Conservation (phyloP, 2,329 filamentous ascomycete genomes). For the Aspergillus caelatus region DNA sequence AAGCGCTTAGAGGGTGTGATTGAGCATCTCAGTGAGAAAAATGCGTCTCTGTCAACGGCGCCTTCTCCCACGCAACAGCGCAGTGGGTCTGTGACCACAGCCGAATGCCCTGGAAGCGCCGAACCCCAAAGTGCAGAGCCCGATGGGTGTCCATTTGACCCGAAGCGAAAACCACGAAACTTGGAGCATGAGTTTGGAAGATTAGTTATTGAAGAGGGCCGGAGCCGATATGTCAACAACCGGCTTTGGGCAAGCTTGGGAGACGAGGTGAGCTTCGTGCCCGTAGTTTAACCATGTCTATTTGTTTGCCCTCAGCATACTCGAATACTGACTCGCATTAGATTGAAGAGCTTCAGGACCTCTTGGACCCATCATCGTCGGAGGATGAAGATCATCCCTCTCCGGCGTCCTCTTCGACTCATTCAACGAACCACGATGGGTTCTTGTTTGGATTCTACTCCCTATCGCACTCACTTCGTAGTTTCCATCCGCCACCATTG, state of each 20-base stretch:
- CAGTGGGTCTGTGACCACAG: background rate
- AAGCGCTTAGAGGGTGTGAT: slow-evolving; percentile 64
- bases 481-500: slow-evolving; percentile 57
- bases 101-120: slow-evolving; percentile 1
- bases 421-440: slow-evolving; percentile 55
- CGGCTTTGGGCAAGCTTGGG: slow-evolving; percentile 64
- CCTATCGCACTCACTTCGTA: slow-evolving; percentile 56
- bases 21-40: slow-evolving; percentile 57
- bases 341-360: slow-evolving; percentile 65
- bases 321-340: slow-evolving; percentile 27
- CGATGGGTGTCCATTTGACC: slow-evolving; percentile 21
- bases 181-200: slow-evolving; percentile 56
- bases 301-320: background rate
- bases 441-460: slow-evolving; percentile 66
- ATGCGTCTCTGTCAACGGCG: slow-evolving; percentile 26
- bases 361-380: slow-evolving; percentile 60
- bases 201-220: slow-evolving; percentile 61
- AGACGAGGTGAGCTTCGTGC: slow-evolving; percentile 55
- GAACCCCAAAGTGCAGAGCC: background rate
- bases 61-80: slow-evolving; percentile 17
- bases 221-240: slow-evolving; percentile 64
- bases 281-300: background rate
- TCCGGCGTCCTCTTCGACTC: slow-evolving; percentile 42
- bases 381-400: slow-evolving; percentile 59
- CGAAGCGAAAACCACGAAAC: slow-evolving; percentile 24